Evolutionary conservation across 495 filamentous ascomycete genomes (phyloP), one percentile per base, ranked within the genome.

Genomic region (Neurospora hispaniola): DNA sequence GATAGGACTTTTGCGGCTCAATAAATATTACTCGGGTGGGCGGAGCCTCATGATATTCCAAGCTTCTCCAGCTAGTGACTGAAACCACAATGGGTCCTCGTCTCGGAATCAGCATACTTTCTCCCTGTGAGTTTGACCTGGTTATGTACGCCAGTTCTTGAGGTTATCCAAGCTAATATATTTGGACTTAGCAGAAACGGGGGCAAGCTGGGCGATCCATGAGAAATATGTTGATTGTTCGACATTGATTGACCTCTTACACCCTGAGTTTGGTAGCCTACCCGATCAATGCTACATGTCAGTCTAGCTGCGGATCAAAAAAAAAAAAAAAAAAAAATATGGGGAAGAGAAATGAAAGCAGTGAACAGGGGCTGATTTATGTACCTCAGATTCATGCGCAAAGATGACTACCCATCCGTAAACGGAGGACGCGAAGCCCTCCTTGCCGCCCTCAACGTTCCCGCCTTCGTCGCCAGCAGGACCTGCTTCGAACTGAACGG

Each of bases 401-500:
- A 14, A 4, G 2, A 14, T 7, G 59, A 76, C 69, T 76, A 78
- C 9, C 73, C 71, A 10, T 69, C 43, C 16, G 20, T 62, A 3
- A 71, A 68, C 8, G 70, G 43, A 5, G 54, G 69, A 7, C 73
- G 76, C 11, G 73, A 76, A 43, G 59, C 39, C 18, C 54, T 76
- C 12, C 75, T 78, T 2, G 71, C 69, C 11, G 70, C 75, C 27
- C 76, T 78, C 72, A 69, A 74, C 44, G 76, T 78, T 39, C 76
- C 76, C n/a, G 10, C 18, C 10, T 78, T 74, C 41, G 70, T 78
- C n/a, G 75, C 72, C 23, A 74, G 69, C 39, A 44, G 74, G 18
- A 76, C 76, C 14, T 78, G 76, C 54, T 76, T 78, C 39, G 76
- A 78, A 42, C 16, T 78, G 4, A 78, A 76, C 69, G 76, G 75